A percentile compares a stretch with the other conserved stretches of the same genome.
These are phyloP conservation scores for Ogataea henricii DNA, from an alignment of 805 yeast genomes.

Conservation along the genomic window DNA sequence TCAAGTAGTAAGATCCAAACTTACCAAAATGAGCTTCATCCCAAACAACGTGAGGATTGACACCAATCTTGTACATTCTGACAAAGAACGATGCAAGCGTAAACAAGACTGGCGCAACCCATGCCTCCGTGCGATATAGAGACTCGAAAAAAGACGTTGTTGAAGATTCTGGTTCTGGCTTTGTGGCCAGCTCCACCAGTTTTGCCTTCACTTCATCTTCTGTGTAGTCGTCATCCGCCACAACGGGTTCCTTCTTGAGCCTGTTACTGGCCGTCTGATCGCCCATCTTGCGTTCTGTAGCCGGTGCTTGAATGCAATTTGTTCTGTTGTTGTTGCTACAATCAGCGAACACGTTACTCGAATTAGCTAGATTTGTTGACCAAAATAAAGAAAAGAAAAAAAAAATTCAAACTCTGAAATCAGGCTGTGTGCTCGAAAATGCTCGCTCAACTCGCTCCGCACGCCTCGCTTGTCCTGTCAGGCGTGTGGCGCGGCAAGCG, in stretches of 20 bases:
- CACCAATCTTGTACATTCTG: conserved; percentile 74
- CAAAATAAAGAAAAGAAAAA: conserved; percentile 1
- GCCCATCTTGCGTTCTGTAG: conserved; percentile 4
- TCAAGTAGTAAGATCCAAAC: conserved; percentile 77
- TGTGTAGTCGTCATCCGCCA: conserved; percentile 18
- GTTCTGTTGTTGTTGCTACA: neutral
- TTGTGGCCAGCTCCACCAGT: conserved; percentile 31
- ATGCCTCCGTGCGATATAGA: conserved; percentile 28
- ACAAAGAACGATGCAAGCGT: conserved; percentile 71
- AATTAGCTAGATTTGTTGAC: conserved; percentile 5
- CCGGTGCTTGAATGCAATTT: neutral
- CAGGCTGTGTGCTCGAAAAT: neutral
- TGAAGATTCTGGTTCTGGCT: conserved; percentile 11
- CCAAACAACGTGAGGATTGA: conserved; percentile 84
- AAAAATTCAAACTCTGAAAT: neutral
- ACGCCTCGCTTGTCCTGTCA: conserved; percentile 1
- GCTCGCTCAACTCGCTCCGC: neutral
- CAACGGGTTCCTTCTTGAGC: conserved; percentile 12
- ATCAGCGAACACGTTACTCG: conserved; percentile 6
- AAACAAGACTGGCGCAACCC: conserved; percentile 59
- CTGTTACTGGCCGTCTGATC: conserved; percentile 7
- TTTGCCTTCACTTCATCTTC: conserved; percentile 36
- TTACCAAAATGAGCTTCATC: conserved; percentile 96
- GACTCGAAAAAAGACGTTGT: conserved; percentile 10
- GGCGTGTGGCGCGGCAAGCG: conserved; percentile 4